Base-by-base conservation (phyloP, 768 basidiomycete species). In the Lentinula raphanica region DNA sequence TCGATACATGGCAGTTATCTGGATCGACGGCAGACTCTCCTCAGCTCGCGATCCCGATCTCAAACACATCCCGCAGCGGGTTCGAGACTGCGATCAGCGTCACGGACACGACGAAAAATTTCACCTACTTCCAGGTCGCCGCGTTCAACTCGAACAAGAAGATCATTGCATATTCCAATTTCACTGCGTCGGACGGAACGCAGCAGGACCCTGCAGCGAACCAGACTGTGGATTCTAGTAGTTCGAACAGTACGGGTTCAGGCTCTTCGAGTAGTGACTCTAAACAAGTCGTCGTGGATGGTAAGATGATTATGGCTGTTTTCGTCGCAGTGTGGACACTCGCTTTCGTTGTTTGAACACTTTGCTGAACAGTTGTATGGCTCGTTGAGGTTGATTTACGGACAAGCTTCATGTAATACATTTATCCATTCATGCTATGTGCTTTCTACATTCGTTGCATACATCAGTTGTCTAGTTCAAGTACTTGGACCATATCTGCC, bases 31-130 rank as follows among this genome's bases (percentile, higher is more conserved):
- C 28, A 13, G 42, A 36, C 28, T 48, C 49, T 2, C 21, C 36
- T 4, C 44, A 59, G 9, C 23, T 38, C 31, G 48, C 32, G 13
- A 28, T 56, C 39, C 44, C 54, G 3, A 29, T 56, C 15, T 56
- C 39, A 25, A 51, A 49, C 29, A 48, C 57, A 44, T 15, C 42
- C 1, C 58, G 59, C 35, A 31, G 38, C n/a, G 64, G 64, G 9
- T 63, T 65, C 49, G 64, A 65, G 60, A 65, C 62, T 21, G 27
- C 23, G 17, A 39, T 53, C 6, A 40, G 54, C 46, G 48, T 65
- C 6, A 59, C 54, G n/a, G 44, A 35, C 27, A n/a, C 54, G 8
- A 56, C 17, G n/a, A 56, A 3, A n/a, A 46, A 31, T 25, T 46
- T 29, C 32, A 45, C 19, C 4, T 56, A 56, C 42, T 56, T 28